Base-by-base conservation (phyloP, 768 basidiomycete genomes). In the Cyclocybe cylindracea region DNA sequence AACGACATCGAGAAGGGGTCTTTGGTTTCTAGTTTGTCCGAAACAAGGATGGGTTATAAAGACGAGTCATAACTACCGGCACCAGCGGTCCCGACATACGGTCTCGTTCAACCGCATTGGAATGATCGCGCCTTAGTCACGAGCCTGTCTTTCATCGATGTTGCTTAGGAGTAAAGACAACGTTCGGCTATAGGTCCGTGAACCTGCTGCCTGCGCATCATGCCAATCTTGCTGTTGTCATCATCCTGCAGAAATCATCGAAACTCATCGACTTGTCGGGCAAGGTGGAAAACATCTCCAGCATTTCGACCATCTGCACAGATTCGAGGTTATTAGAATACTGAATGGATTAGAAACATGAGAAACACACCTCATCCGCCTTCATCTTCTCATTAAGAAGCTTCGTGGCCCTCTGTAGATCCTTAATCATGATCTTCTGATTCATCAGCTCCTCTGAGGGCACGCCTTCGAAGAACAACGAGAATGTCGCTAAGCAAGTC, bases 171-270 rank as follows among this genome's bases (percentile, higher is more conserved):
- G 24, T 24, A 24, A 24, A 24, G 16, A 24, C 24, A 24, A 24
- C 5, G 5, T 24, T 24, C 24, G 4, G 3, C 24, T 24, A 24
- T 16, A 16, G 16, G 16, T 16, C 24, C 24, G 24, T 24, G 5
- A 24, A 24, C 24, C 3, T 5, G 5, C 5, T 5, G 24, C 24
- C 3, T 24, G 19, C 19, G 8, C 11, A 51, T 70, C 63, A 85
- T 2, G 74, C 78, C 37, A 89, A 66, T 61, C 75, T 80, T 6
- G 87, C 79, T 1, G 75, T 63, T 19, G 84, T 64, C 84, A 92
- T 90, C 83, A 94, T 90, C 16, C 72, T 71, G 57, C 84, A 80
- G 59, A 94, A 94, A 64, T 92, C 89, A 10, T 71, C 66, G 33
- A 91, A 73, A 50, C 67, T 68, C 73, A 93, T 78, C 3, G 87